Base-by-base conservation (phyloP, 208 protist species). In the Acanthamoeba triangularis region DNA sequence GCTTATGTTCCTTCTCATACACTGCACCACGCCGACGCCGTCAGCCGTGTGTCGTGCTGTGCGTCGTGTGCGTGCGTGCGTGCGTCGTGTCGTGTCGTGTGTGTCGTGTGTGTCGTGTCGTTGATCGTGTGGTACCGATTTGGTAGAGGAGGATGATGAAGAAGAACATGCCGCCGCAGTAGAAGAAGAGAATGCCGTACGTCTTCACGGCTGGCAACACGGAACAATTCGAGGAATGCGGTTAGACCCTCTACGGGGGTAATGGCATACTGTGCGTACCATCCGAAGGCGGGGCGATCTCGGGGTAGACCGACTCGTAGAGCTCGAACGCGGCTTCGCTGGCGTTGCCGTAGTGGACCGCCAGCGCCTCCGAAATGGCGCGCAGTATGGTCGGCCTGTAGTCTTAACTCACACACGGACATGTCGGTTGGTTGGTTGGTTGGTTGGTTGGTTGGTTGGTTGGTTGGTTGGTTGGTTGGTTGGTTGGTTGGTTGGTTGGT, bases 101-200 rank as follows among this genome's bases (percentile, higher is more conserved):
- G 49, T 54, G 49, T 54, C 37, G 49, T 54, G 49, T 54, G 23
- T 47, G 37, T 78, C 23, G 69, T 47, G 69, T 25, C 8, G 5
- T 6, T 28, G 28, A 4, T 18, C 7, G 37, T 78, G 69, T 10
- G 11, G 59, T 20, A 78, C 69, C 69, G 35, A 93, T 93, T 35
- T 93, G 87, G 63, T 93, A 93, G 87, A 93, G 87, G 33, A 93
- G 63, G 47, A 93, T 93, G 63, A 93, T 93, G 87, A 93, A 93
- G 87, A 93, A 93, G 63, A 93, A 93, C 54, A 93, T 74, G 33
- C 54, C 23, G 33, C 87, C 87, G 28, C 54, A 69, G 87, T 74
- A 93, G 87, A 93, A 93, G 87, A 93, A 93, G 56, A 93, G 30
- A n/a, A 93, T 93, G 28, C 87, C 87, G 61, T 93, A 93, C 10